Evolutionary conservation across 345 rosid genomes (phyloP).

Genomic region (Mangifera indica): DNA sequence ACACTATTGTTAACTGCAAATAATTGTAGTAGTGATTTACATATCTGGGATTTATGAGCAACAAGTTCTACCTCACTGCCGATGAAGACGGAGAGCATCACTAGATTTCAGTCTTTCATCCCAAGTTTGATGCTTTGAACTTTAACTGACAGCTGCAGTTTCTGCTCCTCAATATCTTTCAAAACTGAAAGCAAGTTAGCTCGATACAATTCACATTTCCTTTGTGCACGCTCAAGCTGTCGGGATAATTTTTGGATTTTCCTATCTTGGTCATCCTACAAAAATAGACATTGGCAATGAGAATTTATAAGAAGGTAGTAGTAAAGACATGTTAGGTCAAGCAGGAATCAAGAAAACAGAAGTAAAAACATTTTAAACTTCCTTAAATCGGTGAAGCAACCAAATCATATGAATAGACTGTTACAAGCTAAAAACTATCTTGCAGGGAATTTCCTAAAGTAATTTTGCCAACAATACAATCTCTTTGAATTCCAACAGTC

Average conservation of each 20-base stretch:
- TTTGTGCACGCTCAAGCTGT: conserved; percentile 41
- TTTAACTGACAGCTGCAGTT: conserved; percentile 44
- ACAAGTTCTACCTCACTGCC: not conserved
- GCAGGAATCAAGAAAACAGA: conserved; percentile 2
- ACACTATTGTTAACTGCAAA: not conserved
- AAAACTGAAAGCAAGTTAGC: conserved; percentile 52
- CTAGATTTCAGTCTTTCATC: conserved; percentile 33
- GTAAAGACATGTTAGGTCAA: not conserved
- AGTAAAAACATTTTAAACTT: not conserved
- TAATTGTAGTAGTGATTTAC: too few species aligned
- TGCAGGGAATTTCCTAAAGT: not conserved
- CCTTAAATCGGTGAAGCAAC: not conserved
- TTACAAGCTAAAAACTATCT: not conserved
- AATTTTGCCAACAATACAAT: not conserved
- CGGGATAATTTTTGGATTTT: conserved; percentile 40
- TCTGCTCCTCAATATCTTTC: conserved; percentile 53
- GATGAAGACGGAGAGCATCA: not conserved
- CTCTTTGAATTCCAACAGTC: not conserved
- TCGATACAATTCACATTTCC: conserved; percentile 48
- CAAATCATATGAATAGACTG: not conserved
- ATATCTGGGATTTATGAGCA: too few species aligned
- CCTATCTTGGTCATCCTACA: conserved; percentile 50
- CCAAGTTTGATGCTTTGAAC: conserved; percentile 41
- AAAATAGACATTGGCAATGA: not conserved
- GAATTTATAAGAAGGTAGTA: not conserved